These are phyloP conservation scores for Musa balbisiana DNA, from an alignment of 202 grass and related monocot species.

Conservation along the genomic window DNA sequence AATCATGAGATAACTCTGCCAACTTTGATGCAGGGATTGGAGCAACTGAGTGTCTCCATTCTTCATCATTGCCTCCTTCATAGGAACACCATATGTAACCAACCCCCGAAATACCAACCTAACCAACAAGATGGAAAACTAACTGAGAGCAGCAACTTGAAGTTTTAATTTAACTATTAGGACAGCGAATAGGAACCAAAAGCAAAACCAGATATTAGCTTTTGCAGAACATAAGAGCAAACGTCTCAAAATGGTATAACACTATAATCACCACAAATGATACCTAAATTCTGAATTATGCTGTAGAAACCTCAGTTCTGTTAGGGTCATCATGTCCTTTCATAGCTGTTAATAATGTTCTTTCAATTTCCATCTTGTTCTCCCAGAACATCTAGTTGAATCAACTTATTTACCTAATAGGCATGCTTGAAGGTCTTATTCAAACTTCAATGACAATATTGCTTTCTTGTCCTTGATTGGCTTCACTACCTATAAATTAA, in stretches of 20 bases:
- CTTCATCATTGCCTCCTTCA: conserved; percentile 60
- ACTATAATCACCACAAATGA: neutral
- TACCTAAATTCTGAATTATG: neutral
- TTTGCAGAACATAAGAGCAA: neutral
- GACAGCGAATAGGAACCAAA: neutral
- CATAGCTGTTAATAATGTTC: neutral
- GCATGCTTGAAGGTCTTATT: neutral
- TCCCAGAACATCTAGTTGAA: neutral
- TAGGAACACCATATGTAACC: conserved; percentile 73
- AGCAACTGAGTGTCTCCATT: conserved; percentile 86
- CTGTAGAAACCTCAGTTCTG: neutral
- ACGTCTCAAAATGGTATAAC: neutral
- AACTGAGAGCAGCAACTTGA: too few relatives aligned
- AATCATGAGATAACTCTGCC: conserved; percentile 40
- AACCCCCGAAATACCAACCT: conserved; percentile 59
- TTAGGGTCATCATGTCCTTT: neutral
- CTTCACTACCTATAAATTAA: too few relatives aligned
- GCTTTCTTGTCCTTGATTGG: too few relatives aligned
- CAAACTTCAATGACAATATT: too few relatives aligned
- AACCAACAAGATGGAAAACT: conserved; percentile 12
- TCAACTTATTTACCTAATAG: neutral
- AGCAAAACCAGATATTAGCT: neutral
- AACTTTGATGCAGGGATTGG: conserved; percentile 75
- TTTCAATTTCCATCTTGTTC: neutral
- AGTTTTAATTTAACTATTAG: too few relatives aligned